A percentile compares a stretch with the other conserved stretches of the same genome.
phyloP scores from a whole-genome alignment of 352 stramenopile genomes.

The Blastocystis sp. region DNA sequence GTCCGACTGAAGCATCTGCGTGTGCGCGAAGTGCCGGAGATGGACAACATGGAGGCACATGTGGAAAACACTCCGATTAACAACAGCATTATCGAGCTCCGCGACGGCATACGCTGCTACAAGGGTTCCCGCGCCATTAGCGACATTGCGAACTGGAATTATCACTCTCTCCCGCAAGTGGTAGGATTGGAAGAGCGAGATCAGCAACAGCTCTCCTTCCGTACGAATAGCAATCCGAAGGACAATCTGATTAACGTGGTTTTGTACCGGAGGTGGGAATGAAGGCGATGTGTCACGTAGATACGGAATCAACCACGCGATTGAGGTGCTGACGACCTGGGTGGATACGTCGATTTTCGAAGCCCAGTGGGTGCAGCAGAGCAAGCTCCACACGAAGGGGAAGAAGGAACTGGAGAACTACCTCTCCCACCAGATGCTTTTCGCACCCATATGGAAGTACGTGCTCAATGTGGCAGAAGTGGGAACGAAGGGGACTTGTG shows the following conservation, averaged over 20 bases:
- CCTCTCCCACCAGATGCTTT: neutral
- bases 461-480: conserved; percentile 26
- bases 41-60: neutral
- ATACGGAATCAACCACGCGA: neutral
- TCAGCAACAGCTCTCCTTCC: conserved; percentile 9
- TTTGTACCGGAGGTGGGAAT: neutral
- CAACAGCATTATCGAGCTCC: neutral
- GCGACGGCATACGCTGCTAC: neutral
- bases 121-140: neutral
- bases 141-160: neutral
- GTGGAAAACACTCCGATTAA: neutral
- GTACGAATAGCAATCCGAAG: neutral
- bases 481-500: neutral
- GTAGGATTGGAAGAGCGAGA: neutral
- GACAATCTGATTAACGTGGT: conserved; percentile 15
- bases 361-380: conserved; percentile 29
- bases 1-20: neutral
- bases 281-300: neutral
- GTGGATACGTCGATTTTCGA: neutral
- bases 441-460: neutral
- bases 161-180: conserved; percentile 29
- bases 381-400: neutral
- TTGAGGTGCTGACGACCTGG: conserved; percentile 17
- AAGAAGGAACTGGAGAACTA: conserved; percentile 35
- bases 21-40: neutral